Base-by-base conservation (phyloP, 306 rosid genomes). In the Mimosa pudica region DNA sequence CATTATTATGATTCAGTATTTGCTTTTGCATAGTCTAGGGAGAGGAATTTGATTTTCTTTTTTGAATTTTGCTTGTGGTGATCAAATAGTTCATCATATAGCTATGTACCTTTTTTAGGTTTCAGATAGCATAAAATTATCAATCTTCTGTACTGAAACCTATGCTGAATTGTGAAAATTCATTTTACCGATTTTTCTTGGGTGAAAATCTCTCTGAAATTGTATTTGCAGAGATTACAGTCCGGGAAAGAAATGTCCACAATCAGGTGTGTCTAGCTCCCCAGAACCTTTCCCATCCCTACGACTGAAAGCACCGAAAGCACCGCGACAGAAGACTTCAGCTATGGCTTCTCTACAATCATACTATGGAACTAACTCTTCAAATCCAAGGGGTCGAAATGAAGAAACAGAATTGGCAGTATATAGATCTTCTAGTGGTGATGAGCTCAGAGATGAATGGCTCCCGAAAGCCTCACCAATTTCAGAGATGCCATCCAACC, bases 311-410 rank as follows among this genome's bases (percentile, higher is more conserved):
- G 18, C 90, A 48, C 90, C 94, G 77, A 90, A 87, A 78, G 18
- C 90, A 48, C 90, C 94, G 41, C 79, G 67, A 70, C 76, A 69
- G 67, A 82, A 80, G 79, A 78, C 75, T 33, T 77, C 90, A 7
- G 94, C 97, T 41, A 92, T 92, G 97, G 78, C 84, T 82, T 88
- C 83, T 80, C 84, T 92, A 68, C 97, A 88, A 70, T 85, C 88
- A 66, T 92, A 82, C 87, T 90, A 93, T 66, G 91, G 92, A 55
- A 91, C 90, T 42, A 76, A 75, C 36, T 81, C 94, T 77, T 82
- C 85, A 36, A 71, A 60, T 64, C 77, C 75, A 30, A 79, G 77
- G 70, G 78, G 67, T 30, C 24, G 77, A 64, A 76, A 79, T 13
- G 84, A 86, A 75, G 93, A 79, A 73, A 88, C 86, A 20, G 97